A percentile compares a stretch with the other conserved stretches of the same genome.
phyloP scores from a whole-genome alignment of 257 asterid species.

The Prunella vulgaris region DNA sequence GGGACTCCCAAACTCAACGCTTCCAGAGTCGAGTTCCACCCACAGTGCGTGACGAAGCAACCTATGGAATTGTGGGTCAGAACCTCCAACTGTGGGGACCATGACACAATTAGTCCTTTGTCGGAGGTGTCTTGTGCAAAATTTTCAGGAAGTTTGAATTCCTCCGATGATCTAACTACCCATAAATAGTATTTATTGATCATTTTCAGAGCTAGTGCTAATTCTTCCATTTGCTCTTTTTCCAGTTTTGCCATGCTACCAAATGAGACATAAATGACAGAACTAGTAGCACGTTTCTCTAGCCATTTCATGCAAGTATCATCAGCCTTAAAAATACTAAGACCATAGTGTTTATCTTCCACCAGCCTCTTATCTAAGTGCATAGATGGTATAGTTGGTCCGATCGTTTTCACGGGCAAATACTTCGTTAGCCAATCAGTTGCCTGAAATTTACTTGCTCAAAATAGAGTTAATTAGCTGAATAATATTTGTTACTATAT shows the following conservation, averaged over 20 bases:
- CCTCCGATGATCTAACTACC: constrained; percentile 27
- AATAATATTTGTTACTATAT: background rate
- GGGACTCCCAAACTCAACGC: constrained; percentile 30
- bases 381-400: constrained; percentile 29
- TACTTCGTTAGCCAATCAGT: constrained; percentile 17
- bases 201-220: constrained; percentile 5
- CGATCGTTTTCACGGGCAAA: constrained; percentile 20
- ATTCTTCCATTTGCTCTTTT: constrained; percentile 24
- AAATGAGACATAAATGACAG: constrained; percentile 26
- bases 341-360: constrained; percentile 21
- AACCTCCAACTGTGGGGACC: constrained; percentile 31
- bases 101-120: constrained; percentile 23
- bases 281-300: background rate
- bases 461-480: background rate
- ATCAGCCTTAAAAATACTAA: constrained; percentile 11
- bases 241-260: constrained; percentile 20
- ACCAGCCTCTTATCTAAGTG: constrained; percentile 21
- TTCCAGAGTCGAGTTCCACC: constrained; percentile 35
- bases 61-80: constrained; percentile 17
- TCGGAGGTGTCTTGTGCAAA: constrained; percentile 9
- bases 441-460: constrained; percentile 11
- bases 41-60: constrained; percentile 32
- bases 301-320: constrained; percentile 27
- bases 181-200: constrained; percentile 18
- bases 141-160: constrained; percentile 21